A percentile compares a stretch with the other conserved stretches of the same genome.
phyloP scores from a whole-genome alignment of 2,329 filamentous ascomycete species.

The Pestalotiopsis sp. region DNA sequence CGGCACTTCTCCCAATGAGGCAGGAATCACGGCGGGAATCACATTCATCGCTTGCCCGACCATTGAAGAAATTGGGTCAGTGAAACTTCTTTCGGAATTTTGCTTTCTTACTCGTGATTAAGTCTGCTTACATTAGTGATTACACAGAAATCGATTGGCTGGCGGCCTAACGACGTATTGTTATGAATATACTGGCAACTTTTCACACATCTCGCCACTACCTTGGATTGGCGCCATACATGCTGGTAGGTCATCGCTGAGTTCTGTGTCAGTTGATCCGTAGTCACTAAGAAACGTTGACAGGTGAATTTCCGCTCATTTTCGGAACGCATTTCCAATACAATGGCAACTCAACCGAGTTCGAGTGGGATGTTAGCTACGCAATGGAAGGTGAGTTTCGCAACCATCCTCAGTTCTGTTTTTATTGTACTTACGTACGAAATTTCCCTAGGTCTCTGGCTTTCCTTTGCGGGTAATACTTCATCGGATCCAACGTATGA shows the following conservation, averaged over 20 bases:
- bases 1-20: conserved; percentile 12
- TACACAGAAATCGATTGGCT: not conserved
- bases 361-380: conserved; percentile 27
- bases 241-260: conserved; percentile 18
- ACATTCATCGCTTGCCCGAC: conserved; percentile 12
- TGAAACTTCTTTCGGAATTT: not conserved
- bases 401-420: not conserved
- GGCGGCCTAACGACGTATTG: conserved; percentile 27
- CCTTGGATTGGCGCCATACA: conserved; percentile 32
- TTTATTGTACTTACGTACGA: no score
- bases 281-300: not conserved
- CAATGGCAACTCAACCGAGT: conserved; percentile 28
- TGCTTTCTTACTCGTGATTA: not conserved
- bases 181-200: conserved; percentile 37
- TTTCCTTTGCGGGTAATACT: not conserved
- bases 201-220: conserved; percentile 32
- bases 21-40: not conserved
- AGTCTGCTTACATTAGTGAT: not conserved
- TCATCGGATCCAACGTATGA: not conserved
- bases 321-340: conserved; percentile 31
- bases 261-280: not conserved
- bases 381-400: conserved; percentile 25
- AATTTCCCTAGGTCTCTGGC: not conserved
- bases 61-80: conserved; percentile 10
- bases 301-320: conserved; percentile 29